These are phyloP conservation scores for Neonectria magnoliae DNA, from an alignment of 2,329 filamentous ascomycete species.

Conservation along the genomic window DNA sequence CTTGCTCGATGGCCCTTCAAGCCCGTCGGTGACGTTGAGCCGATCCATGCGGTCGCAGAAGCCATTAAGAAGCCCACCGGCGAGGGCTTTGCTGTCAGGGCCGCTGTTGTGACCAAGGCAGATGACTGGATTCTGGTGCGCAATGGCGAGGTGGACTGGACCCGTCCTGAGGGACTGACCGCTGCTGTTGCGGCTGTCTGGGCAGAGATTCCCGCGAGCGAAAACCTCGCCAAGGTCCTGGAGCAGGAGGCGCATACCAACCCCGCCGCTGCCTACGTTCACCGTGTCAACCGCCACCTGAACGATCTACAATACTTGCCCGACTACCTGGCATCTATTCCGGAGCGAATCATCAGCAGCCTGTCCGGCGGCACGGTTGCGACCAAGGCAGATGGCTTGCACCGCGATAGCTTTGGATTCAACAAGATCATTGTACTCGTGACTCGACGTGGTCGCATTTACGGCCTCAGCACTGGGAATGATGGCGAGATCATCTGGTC, in stretches of 20 bases:
- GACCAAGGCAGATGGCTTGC: constrained; percentile 57
- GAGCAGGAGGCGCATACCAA: constrained; percentile 89
- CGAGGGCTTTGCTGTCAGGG: constrained; percentile 79
- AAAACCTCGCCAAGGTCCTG: constrained; percentile 80
- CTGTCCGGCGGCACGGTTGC: constrained; percentile 66
- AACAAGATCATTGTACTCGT: constrained; percentile 85
- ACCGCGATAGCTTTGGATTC: constrained; percentile 84
- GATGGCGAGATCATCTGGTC: constrained; percentile 82
- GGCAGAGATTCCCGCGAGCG: constrained; percentile 78
- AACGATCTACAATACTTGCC: constrained; percentile 82
- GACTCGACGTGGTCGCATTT: constrained; percentile 80
- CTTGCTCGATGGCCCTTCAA: constrained; percentile 78
- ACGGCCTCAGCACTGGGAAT: constrained; percentile 81
- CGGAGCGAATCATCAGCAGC: constrained; percentile 72
- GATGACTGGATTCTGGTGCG: constrained; percentile 85
- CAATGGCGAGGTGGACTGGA: constrained; percentile 85
- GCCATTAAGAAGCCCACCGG: constrained; percentile 75
- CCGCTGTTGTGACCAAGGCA: constrained; percentile 73
- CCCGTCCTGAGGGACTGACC: constrained; percentile 83
- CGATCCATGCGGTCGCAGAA: constrained; percentile 80
- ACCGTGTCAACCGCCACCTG: constrained; percentile 84
- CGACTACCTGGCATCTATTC: constrained; percentile 75
- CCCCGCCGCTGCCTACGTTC: constrained; percentile 82
- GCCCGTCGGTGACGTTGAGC: constrained; percentile 52
- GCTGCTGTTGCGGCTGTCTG: constrained; percentile 82